Evolutionary conservation across 768 basidiomycete species (phyloP), one percentile per base, ranked within the genome.

Genomic region (Dendrothele bispora): DNA sequence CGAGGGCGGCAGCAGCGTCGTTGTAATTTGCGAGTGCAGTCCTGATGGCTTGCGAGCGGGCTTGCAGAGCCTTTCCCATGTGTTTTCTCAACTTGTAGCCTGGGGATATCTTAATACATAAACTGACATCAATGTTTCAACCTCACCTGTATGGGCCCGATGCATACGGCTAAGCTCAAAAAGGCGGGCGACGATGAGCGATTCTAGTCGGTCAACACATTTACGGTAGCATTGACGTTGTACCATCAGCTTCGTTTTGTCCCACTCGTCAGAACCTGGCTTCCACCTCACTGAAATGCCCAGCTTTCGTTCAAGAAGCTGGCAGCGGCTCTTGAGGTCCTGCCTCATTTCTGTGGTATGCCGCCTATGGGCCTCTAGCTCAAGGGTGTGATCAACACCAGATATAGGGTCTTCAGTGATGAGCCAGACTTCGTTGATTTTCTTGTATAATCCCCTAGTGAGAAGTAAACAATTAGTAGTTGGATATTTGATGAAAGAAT

Each of bases 1-100:
- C 2, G 17, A 41, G 18, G 52, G 34, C 27, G 2, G 26, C 15
- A 12, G 56, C 56, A 5, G 51, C 52, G 2, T 30, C 21, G 27
- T 61, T 61, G 50, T 58, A 60, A 6, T 17, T 17, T 2, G 50
- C 49, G 24, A 61, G 45, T 3, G 59, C 57, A 4, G 48, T 51
- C 5, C 38, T 18, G n/a, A 64, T 55, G 1, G 60, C 55, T 30
- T 54, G 42, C 14, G 57, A 59, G 4, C 55, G 37, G 10, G 38
- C 39, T 27, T 56, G 49, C 4, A n/a, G n/a, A 35, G 15, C 7
- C 48, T 52, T 3, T 39, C 32, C 15, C 56, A 56, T 20, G 50
- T 35, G 14, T 48, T 56, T 10, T 27, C 15, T 29, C 22, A 56
- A 58, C 40, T 58, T 58, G 39, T 56, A 48, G 1, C 55, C 51